Percentiles rank a stretch among this genome's conserved stretches.
These are phyloP conservation scores for Amaranthus hypochondriacus DNA, from an alignment of 148 eudicot species.

Conservation along the genomic window DNA sequence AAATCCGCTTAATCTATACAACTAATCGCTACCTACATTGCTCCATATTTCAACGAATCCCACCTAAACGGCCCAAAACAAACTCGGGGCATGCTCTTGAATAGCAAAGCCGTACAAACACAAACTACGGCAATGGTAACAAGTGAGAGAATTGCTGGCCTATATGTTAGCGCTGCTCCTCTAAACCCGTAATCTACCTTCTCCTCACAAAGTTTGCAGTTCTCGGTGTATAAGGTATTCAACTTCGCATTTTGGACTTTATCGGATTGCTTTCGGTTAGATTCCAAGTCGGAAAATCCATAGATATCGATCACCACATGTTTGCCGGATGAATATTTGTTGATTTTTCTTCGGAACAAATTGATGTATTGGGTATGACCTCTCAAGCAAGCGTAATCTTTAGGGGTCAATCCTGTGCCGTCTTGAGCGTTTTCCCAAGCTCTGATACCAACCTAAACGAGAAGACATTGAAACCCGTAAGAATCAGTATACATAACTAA, in stretches of 20 bases:
- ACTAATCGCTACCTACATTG: constrained; percentile 32
- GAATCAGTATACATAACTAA: background rate
- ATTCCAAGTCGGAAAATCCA: constrained; percentile 21
- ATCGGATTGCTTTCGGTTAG: constrained; percentile 31
- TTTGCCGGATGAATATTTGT: constrained; percentile 34
- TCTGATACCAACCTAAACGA: constrained; percentile 68
- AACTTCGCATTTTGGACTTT: constrained; percentile 23
- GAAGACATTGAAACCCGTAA: constrained; percentile 1
- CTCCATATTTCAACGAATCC: constrained; percentile 69
- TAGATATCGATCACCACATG: constrained; percentile 72
- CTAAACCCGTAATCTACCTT: constrained; percentile 34
- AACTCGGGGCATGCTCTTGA: constrained; percentile 82
- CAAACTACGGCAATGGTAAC: constrained; percentile 85
- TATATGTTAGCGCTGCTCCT: constrained; percentile 43
- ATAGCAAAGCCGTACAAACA: constrained; percentile 80
- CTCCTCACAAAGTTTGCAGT: constrained; percentile 54
- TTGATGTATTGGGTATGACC: constrained; percentile 58
- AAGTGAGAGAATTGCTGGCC: constrained; percentile 81
- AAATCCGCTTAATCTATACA: background rate
- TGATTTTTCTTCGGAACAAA: constrained; percentile 50
- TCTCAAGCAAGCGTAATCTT: constrained; percentile 69
- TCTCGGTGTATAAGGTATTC: constrained; percentile 44
- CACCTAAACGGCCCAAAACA: constrained; percentile 70
- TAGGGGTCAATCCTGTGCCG: constrained; percentile 73
- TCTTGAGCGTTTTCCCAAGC: constrained; percentile 77